Evolutionary conservation across 176 grass and related monocot genomes (phyloP), one percentile per base, ranked within the genome.

Genomic region (Guadua angustifolia): DNA sequence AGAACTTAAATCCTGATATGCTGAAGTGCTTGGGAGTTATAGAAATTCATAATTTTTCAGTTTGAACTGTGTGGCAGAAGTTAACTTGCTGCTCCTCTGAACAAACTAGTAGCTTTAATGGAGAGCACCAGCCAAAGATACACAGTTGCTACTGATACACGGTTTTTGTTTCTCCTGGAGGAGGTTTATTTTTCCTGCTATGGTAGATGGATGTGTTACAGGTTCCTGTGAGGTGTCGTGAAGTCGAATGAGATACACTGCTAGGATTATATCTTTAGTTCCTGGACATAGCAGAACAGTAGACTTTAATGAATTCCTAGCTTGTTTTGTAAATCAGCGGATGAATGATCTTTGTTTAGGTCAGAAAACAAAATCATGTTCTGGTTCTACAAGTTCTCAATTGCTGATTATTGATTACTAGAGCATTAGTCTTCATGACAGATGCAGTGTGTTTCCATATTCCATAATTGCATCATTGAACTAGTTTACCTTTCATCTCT

Each of bases 91-190:
- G 14, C 13, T 63, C 26, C 64, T 81, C 32, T 53, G 9, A 55
- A 45, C 19, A 84, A 78, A 55, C 3, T 78, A 64, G 33, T 72
- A 83, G 17, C 73, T 88, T 88, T 33, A 39, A 15, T 78, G 45
- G 66, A 44, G 22, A 66, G 29, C 14, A 59, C 42, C 39, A 40
- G 36, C 13, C 11, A 39, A 83, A 35, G 22, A 63, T 47, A 56
- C 47, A 73, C 38, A 73, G 7, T 74, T 79, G 49, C 26, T 51
- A 36, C 38, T 57, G 19, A 5, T 74, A 17, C 33, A 52, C 1
- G 3, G 3, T 52, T 81, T 66, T 65, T 5, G 44, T 79, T 77
- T 29, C 2, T 36, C 21, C 35, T 44, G 44, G 7, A 53, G 32
- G 16, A 55, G 9, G 83, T 88, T 13, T 62, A 32, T 35, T 35